These are phyloP conservation scores for Camellia sinensis DNA, from an alignment of 148 eudicot species.

Conservation along the genomic window DNA sequence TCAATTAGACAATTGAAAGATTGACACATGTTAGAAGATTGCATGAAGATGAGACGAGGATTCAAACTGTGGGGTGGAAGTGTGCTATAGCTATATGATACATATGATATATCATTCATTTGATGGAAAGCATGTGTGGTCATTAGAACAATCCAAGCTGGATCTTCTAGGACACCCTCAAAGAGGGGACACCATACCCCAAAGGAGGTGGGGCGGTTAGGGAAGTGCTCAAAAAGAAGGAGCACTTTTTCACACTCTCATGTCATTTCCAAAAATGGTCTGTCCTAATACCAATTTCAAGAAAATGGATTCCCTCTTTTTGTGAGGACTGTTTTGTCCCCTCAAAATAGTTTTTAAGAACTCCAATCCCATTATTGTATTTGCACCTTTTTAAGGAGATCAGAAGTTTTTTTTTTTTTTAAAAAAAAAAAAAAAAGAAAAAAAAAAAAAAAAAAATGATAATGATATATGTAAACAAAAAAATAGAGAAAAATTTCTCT, in stretches of 20 bases:
- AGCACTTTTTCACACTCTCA: constrained; percentile 1
- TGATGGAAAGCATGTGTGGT: background rate
- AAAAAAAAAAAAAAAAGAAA: no score
- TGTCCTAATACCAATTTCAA: constrained; percentile 13
- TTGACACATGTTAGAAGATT: background rate
- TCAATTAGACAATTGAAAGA: no score
- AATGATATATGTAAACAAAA: no score
- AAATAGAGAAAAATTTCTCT: no score
- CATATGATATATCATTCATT: background rate
- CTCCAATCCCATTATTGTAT: no score
- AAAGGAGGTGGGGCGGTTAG: background rate
- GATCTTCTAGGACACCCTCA: constrained; percentile 9
- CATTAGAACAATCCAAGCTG: constrained; percentile 10
- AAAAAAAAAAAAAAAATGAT: no score
- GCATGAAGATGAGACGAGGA: background rate
- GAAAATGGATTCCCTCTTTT: constrained; percentile 24
- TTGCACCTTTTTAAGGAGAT: no score
- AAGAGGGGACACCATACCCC: background rate
- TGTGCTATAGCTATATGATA: background rate
- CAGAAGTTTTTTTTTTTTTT: no score
- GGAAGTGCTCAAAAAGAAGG: background rate
- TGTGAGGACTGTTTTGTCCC: constrained; percentile 22
- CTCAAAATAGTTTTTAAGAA: background rate
- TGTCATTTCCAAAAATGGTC: background rate
- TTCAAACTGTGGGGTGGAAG: background rate